Percentiles rank a stretch among this genome's conserved stretches.
These are phyloP conservation scores for Abelmoschus esculentus DNA, from an alignment of 345 rosid species.

Conservation along the genomic window DNA sequence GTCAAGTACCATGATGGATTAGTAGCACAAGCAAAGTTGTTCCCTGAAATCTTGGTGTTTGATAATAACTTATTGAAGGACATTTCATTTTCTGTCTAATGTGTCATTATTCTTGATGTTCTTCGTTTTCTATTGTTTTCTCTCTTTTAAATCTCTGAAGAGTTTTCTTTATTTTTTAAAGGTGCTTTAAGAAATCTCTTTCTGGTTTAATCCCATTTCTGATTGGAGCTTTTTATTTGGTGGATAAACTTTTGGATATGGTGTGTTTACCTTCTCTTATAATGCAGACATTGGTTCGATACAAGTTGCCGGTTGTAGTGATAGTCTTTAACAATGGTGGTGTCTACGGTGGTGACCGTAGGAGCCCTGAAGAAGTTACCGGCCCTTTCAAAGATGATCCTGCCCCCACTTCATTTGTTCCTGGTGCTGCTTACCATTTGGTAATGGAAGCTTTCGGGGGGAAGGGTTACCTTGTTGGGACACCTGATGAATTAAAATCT, in stretches of 20 bases:
- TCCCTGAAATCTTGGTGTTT: not conserved
- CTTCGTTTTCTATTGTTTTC: not conserved
- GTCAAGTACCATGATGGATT: not conserved
- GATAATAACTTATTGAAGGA: not conserved
- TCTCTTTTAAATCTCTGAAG: not conserved
- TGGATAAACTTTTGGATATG: not conserved
- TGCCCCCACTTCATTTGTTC: conserved; percentile 95
- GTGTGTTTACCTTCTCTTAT: conserved; percentile 2
- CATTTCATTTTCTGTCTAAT: not conserved
- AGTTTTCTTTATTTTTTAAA: not conserved
- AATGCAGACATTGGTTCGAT: conserved; percentile 85
- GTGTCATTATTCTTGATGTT: not conserved
- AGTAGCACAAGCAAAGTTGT: not conserved
- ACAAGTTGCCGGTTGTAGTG: conserved; percentile 80
- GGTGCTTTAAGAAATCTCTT: not conserved
- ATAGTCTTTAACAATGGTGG: conserved; percentile 98
- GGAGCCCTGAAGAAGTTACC: conserved; percentile 67
- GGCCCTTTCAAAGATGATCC: conserved; percentile 91
- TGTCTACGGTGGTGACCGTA: conserved; percentile 92
- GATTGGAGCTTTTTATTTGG: not conserved
- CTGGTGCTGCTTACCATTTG: conserved; percentile 72
- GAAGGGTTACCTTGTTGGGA: conserved; percentile 74
- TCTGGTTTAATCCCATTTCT: not conserved
- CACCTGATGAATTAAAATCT: conserved; percentile 71
- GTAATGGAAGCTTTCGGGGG: conserved; percentile 92